Percentiles rank a stretch among this genome's conserved stretches.
phyloP scores from a whole-genome alignment of 2,329 filamentous ascomycete species.

The Pseudopithomyces chartarum region DNA sequence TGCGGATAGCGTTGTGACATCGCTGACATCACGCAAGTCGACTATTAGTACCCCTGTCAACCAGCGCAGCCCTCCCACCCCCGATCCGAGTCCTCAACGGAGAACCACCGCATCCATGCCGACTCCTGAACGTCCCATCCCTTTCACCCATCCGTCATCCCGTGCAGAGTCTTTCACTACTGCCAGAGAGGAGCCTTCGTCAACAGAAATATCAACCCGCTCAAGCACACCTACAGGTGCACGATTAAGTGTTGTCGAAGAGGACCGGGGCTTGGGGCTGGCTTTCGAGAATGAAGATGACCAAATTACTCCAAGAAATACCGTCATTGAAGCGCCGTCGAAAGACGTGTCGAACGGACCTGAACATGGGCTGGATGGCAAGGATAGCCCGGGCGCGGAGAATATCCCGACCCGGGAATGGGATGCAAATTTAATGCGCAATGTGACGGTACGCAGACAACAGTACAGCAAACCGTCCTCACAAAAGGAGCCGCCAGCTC shows the following conservation, averaged over 20 bases:
- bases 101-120: slow-evolving; percentile 25
- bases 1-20: slow-evolving; percentile 47
- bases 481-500: slow-evolving; percentile 17
- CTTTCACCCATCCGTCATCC: slow-evolving; percentile 47
- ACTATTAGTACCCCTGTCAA: slow-evolving; percentile 49
- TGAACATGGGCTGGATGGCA: slow-evolving; percentile 20
- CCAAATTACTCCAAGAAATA: slow-evolving; percentile 40
- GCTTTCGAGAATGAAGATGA: slow-evolving; percentile 40
- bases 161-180: slow-evolving; percentile 54
- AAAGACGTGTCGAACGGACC: slow-evolving; percentile 16
- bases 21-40: slow-evolving; percentile 46
- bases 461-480: slow-evolving; percentile 32
- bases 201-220: slow-evolving; percentile 41
- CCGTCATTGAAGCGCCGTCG: slow-evolving; percentile 4
- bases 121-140: slow-evolving; percentile 29
- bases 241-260: slow-evolving; percentile 34
- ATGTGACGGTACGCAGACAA: slow-evolving; percentile 47
- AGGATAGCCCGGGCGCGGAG: slow-evolving; percentile 25
- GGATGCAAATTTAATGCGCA: slow-evolving; percentile 48
- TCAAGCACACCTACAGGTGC: slow-evolving; percentile 33
- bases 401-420: slow-evolving; percentile 43
- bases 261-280: slow-evolving; percentile 41
- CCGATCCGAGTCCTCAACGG: slow-evolving; percentile 41
- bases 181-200: slow-evolving; percentile 48
- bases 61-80: slow-evolving; percentile 46